Evolutionary conservation across 495 filamentous ascomycete genomes (phyloP), one percentile per base, ranked within the genome.

Genomic region (Amorphotheca resinae): DNA sequence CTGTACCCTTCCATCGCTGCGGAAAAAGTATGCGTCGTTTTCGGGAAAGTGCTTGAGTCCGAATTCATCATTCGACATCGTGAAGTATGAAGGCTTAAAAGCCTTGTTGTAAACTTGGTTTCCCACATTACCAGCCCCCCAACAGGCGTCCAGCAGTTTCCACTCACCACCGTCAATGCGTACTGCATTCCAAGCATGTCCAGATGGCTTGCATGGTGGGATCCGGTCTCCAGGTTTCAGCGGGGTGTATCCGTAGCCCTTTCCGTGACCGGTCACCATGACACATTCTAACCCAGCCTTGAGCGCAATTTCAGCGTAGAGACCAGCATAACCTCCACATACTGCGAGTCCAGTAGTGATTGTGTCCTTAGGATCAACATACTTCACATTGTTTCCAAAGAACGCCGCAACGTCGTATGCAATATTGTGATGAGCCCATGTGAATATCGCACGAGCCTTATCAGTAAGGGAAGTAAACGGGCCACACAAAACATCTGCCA

Each of bases 381-480:
- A 66, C 47, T 76, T 63, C 26, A 93, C 67, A 41, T 60, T 73
- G 33, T 77, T 69, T 44, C 70, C 73, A 58, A 88, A 87, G 66
- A 95, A 91, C 32, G 74, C 68, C 26, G 75, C 63, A 4, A 73
- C 68, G 59, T 98, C 83, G 62, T 98, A 98, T 34, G 66, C 65
- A 46, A 98, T 76, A 54, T 95, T 96, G 60, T 98, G 80, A 60
- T 96, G 91, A 35, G 86, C 71, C 91, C 88, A 98, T 6, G 85
- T 84, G 59, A 98, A 98, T 45, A 98, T 81, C 7, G 71, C 82
- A 12, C 91, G 74, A 9, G 91, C 88, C 61, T 93, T 94, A 58
- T 96, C 91, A 2, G 88, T 94, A 0, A 60, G 50, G 1, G 83
- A 91, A 4, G 75, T 61, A 57, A 95, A 95, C 1, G 85, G 86